Evolutionary conservation across 2,329 filamentous ascomycete genomes (phyloP), one percentile per base, ranked within the genome.

Genomic region (Ceratocystis harringtonii): DNA sequence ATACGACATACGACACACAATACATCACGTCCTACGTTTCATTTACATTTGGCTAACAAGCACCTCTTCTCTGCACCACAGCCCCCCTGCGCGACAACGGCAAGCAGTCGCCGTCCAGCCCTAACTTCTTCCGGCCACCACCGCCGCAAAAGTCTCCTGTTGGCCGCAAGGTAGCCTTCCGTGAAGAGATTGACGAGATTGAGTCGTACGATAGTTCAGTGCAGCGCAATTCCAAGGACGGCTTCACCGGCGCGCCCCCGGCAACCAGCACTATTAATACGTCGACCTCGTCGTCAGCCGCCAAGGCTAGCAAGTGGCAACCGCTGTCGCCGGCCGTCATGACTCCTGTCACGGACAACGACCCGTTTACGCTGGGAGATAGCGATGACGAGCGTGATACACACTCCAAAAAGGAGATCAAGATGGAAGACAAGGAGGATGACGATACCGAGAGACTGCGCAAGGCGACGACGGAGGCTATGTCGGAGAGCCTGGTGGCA

Each of bases 341-440:
- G 36, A 70, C 66, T 48, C 69, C 70, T 22, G 70, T 70, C 62
- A 68, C 63, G 19, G 91, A 97, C 70, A 92, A 96, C 71, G 94
- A 99, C 72, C 94, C 94, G 0, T 99, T 99, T 77, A 96, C 91
- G 72, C 81, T 99, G 15, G 94, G 94, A 4, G 92, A 97, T 71
- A 95, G 90, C 72, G 92, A 97, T 70, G 92, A 96, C 70, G 94
- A 99, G 75, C 94, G 91, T 76, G 80, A 82, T 77, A 76, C 63
- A 62, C 58, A 61, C 65, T 66, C 61, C 63, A 76, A 44, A 61
- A 68, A 45, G 69, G 75, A 77, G 64, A 74, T 75, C 65, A 79
- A 80, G 71, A 75, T 78, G 71, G 80, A 82, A 71, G 80, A 85
- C 67, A 80, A 81, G 71, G 77, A 80, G 32, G 71, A 78, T 69